Percentiles rank a stretch among this genome's conserved stretches.
These are phyloP conservation scores for Cordyceps pruinosa DNA, from an alignment of 2,329 filamentous ascomycete species.

Conservation along the genomic window DNA sequence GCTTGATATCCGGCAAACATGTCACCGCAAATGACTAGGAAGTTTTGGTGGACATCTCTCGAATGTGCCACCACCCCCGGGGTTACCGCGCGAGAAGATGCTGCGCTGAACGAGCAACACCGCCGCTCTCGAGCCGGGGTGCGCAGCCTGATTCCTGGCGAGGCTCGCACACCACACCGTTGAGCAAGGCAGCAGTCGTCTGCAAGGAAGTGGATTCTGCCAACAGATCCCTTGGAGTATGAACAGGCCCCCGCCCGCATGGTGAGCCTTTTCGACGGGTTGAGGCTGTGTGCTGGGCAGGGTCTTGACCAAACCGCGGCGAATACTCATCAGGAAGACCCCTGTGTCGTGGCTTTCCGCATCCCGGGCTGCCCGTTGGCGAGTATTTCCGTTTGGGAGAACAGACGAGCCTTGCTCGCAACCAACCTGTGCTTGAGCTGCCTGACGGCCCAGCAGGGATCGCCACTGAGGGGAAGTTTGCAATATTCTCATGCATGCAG, in stretches of 20 bases:
- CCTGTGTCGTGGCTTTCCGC: no score
- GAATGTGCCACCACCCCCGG: no score
- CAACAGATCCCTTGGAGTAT: not conserved
- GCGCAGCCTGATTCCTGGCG: not conserved
- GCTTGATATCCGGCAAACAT: no score
- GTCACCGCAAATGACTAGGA: no score
- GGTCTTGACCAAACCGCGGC: not conserved
- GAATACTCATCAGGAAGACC: no score
- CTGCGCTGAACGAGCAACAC: no score
- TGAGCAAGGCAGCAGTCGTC: not conserved
- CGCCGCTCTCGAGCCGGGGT: no score
- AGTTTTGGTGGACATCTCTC: no score
- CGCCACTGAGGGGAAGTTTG: not conserved
- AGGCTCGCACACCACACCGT: not conserved
- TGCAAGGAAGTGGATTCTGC: not conserved
- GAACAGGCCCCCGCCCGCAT: not conserved
- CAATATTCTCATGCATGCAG: not conserved
- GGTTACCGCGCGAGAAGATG: no score
- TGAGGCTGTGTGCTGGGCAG: not conserved
- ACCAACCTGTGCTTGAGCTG: not conserved
- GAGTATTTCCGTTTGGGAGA: no score
- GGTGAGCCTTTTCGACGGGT: not conserved
- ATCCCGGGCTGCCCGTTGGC: not conserved
- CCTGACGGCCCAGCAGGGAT: not conserved
- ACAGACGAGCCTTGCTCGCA: no score